phyloP scores from a whole-genome alignment of 1,284 basidiomycete species.

The Sphagnurus paluster region DNA sequence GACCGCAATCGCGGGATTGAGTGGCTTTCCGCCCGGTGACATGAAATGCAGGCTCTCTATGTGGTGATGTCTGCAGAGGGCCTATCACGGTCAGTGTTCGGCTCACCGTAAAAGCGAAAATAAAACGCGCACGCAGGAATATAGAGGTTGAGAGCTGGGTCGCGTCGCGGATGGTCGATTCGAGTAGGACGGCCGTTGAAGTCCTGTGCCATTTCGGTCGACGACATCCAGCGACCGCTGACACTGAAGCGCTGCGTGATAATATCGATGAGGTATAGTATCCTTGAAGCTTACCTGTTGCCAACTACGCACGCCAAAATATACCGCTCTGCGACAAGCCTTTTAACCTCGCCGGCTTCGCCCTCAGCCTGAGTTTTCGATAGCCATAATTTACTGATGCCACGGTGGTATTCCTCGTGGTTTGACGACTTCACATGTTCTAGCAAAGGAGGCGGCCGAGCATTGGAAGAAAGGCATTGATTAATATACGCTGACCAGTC shows the following conservation, averaged over 20 bases:
- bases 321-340: constrained; percentile 56
- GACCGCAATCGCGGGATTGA: constrained; percentile 65
- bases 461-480: constrained; percentile 18
- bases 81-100: no score
- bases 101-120: neutral
- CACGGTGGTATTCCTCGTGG: constrained; percentile 65
- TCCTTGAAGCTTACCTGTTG: constrained; percentile 53
- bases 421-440: constrained; percentile 57
- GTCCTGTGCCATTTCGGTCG: constrained; percentile 63
- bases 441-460: constrained; percentile 26
- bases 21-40: constrained; percentile 32
- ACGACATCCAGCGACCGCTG: constrained; percentile 65
- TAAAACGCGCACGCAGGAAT: constrained; percentile 54
- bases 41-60: constrained; percentile 74
- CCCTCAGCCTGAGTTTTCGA: constrained; percentile 44
- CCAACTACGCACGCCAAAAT: constrained; percentile 63
- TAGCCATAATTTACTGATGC: constrained; percentile 67
- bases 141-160: constrained; percentile 50
- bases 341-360: constrained; percentile 40
- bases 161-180: constrained; percentile 17
- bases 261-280: neutral
- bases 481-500: constrained; percentile 67
- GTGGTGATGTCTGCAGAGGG: constrained; percentile 61
- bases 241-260: constrained; percentile 40
- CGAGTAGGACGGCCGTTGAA: constrained; percentile 48